Conservation (phyloP, 176 grass and related monocot species). For the Leersia perrieri region DNA sequence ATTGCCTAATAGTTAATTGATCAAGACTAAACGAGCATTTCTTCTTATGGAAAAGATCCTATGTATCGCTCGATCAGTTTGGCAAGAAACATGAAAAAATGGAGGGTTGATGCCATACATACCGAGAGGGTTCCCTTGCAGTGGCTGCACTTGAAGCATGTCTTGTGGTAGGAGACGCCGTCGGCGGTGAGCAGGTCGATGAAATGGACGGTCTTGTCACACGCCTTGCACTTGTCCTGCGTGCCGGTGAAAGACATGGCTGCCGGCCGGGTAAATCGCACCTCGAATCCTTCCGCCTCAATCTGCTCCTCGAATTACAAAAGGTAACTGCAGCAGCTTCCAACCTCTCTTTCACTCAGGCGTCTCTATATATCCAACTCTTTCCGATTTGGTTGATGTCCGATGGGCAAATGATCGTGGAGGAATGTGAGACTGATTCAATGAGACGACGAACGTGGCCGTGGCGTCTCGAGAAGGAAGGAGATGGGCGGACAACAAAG, state of each 20-base stretch:
- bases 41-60: not conserved
- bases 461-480: constrained; percentile 25
- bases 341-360: constrained; percentile 6
- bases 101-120: not conserved
- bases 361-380: not conserved
- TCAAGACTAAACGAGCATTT: not conserved
- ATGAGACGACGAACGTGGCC: not conserved
- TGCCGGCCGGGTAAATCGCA: not conserved
- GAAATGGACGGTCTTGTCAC: constrained; percentile 97
- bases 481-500: constrained; percentile 4
- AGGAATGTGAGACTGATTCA: not conserved
- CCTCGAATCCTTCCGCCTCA: not conserved
- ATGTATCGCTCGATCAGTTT: not conserved
- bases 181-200: constrained; percentile 91
- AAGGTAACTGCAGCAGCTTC: not conserved
- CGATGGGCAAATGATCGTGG: not conserved
- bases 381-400: not conserved
- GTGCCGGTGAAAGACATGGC: constrained; percentile 99
- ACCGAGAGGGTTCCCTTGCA: constrained; percentile 90
- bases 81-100: not conserved
- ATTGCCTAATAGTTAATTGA: not conserved
- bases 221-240: constrained; percentile 91
- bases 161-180: constrained; percentile 68
- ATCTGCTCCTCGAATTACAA: not conserved
- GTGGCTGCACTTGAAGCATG: constrained; percentile 89